These are phyloP conservation scores for Miscanthus lutarioriparius DNA, from an alignment of 176 grass and related monocot genomes.

Conservation along the genomic window DNA sequence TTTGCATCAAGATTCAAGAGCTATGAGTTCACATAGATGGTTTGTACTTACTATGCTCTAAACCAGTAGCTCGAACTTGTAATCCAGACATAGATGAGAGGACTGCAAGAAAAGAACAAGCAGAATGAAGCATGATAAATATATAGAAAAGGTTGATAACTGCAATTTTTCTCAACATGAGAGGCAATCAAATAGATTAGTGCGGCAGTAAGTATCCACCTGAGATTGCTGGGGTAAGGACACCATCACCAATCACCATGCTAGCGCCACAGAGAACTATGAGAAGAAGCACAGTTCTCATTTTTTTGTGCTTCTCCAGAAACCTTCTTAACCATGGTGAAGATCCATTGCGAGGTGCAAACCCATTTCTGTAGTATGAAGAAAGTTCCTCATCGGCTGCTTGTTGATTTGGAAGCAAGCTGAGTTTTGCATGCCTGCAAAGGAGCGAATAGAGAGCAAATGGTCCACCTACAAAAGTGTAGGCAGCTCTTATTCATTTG, in stretches of 20 bases:
- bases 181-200: conserved; percentile 7
- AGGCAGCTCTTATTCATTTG: conserved; percentile 6
- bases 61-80: conserved; percentile 64
- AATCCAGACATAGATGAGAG: conserved; percentile 95
- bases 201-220: conserved; percentile 42
- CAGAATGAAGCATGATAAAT: conserved; percentile 29
- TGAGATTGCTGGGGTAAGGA: conserved; percentile 97
- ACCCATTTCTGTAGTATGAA: conserved; percentile 69
- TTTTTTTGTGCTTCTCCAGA: conserved; percentile 84
- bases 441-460: conserved; percentile 96
- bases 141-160: conserved; percentile 31
- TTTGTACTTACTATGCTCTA: conserved; percentile 66
- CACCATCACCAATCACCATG: conserved; percentile 94
- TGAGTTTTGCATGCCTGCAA: conserved; percentile 94
- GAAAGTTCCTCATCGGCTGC: conserved; percentile 95
- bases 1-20: conserved; percentile 14
- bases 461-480: conserved; percentile 73
- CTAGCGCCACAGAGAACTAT: conserved; percentile 86
- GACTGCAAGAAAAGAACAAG: conserved; percentile 61
- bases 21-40: conserved; percentile 15
- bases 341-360: conserved; percentile 37
- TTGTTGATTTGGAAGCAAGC: conserved; percentile 95
- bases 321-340: conserved; percentile 78
- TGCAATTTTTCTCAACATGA: neutral
- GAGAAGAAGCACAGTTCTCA: conserved; percentile 69